phyloP scores from a whole-genome alignment of 2,329 filamentous ascomycete genomes.

The Epicoccum nigrum region DNA sequence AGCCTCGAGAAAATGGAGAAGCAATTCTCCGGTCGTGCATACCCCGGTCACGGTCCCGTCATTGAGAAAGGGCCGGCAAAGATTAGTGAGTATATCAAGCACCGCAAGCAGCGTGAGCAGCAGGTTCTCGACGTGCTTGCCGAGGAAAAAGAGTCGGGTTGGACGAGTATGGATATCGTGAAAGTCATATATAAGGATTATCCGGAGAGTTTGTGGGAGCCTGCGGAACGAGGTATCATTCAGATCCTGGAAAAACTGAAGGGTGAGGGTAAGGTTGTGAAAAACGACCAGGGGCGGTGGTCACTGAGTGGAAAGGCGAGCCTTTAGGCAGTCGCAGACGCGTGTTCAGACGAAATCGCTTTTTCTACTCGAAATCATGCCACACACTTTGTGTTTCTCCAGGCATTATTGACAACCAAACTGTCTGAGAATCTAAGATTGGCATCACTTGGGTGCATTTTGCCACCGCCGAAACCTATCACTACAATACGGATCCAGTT shows the following conservation, averaged over 20 bases:
- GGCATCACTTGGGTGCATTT: too few relatives aligned
- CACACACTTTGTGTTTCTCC: too few relatives aligned
- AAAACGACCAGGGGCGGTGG: constrained; percentile 46
- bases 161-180: constrained; percentile 83
- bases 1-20: constrained; percentile 73
- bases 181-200: constrained; percentile 84
- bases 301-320: constrained; percentile 40
- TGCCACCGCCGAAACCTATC: too few relatives aligned
- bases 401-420: too few relatives aligned
- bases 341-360: too few relatives aligned
- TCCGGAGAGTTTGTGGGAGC: constrained; percentile 73
- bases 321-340: constrained; percentile 30
- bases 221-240: constrained; percentile 76
- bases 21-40: constrained; percentile 71
- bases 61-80: constrained; percentile 73
- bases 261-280: constrained; percentile 70
- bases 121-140: constrained; percentile 46
- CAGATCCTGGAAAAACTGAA: constrained; percentile 82
- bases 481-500: too few relatives aligned
- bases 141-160: constrained; percentile 50
- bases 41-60: constrained; percentile 86
- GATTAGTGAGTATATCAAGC: constrained; percentile 81
- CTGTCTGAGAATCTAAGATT: too few relatives aligned
- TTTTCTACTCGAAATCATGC: too few relatives aligned
- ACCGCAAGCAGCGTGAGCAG: constrained; percentile 76